Percentiles rank a stretch among this genome's conserved stretches.
These are phyloP conservation scores for Crithidia thermophila DNA, from an alignment of 208 protist species.

Conservation along the genomic window DNA sequence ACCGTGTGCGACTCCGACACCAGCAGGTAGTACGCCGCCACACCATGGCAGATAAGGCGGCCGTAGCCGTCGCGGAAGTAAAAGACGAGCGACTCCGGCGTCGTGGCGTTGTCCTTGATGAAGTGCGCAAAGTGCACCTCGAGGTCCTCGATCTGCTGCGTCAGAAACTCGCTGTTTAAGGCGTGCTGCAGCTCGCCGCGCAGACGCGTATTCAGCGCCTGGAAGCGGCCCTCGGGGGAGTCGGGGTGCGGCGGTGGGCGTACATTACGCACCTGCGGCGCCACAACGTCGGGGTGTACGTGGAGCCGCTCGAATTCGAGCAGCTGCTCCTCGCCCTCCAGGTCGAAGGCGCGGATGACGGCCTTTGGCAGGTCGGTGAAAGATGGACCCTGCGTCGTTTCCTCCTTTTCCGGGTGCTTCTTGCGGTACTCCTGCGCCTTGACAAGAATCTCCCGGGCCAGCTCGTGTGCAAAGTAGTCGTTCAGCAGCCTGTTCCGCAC, in stretches of 20 bases:
- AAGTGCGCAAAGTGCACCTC: constrained; percentile 68
- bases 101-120: constrained; percentile 37
- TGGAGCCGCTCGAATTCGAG: constrained; percentile 27
- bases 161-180: constrained; percentile 80
- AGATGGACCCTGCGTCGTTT: constrained; percentile 35
- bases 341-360: constrained; percentile 57
- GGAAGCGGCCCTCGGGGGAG: constrained; percentile 70
- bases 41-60: constrained; percentile 83
- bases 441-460: constrained; percentile 48
- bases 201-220: constrained; percentile 69
- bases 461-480: constrained; percentile 75
- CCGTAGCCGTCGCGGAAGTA: constrained; percentile 88
- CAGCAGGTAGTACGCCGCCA: constrained; percentile 82
- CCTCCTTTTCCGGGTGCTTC: constrained; percentile 18
- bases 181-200: constrained; percentile 82
- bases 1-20: constrained; percentile 60
- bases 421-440: constrained; percentile 55
- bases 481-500: constrained; percentile 83
- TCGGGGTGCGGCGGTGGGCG: constrained; percentile 48
- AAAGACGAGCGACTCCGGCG: constrained; percentile 62
- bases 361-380: constrained; percentile 66
- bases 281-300: constrained; percentile 21
- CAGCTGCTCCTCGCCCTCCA: constrained; percentile 70
- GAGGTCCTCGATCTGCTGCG: constrained; percentile 79
- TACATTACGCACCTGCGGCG: constrained; percentile 27